Evolutionary conservation across 805 yeast species (phyloP).

Genomic region (Kuraishia hungarica): DNA sequence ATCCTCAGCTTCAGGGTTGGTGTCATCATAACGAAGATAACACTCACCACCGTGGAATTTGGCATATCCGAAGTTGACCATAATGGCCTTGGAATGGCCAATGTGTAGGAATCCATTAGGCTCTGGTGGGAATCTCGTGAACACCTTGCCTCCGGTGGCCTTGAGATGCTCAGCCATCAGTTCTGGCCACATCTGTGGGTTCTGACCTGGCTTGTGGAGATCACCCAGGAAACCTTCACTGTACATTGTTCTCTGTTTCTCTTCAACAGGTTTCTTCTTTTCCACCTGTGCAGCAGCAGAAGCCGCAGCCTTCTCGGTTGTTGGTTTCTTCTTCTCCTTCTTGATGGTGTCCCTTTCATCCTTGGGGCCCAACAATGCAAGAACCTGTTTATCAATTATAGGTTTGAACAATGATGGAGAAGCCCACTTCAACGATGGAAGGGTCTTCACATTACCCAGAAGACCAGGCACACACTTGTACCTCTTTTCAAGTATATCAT

Average conservation of each 20-base stretch:
- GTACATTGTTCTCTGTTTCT: conserved; percentile 65
- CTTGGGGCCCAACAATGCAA: conserved; percentile 79
- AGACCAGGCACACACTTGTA: conserved; percentile 73
- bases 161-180: conserved; percentile 73
- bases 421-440: conserved; percentile 86
- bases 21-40: conserved; percentile 91
- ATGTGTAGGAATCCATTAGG: conserved; percentile 97
- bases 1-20: conserved; percentile 98
- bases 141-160: conserved; percentile 74
- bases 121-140: conserved; percentile 97
- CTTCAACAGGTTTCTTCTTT: conserved; percentile 13
- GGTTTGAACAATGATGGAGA: conserved; percentile 83
- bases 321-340: conserved; percentile 57
- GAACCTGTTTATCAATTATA: conserved; percentile 68
- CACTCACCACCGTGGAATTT: conserved; percentile 80
- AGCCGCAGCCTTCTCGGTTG: conserved; percentile 7
- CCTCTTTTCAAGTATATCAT: conserved; percentile 59
- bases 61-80: conserved; percentile 97
- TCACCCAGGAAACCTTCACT: conserved; percentile 93
- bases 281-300: conserved; percentile 17
- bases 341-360: conserved; percentile 87
- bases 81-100: conserved; percentile 96
- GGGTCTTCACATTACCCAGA: conserved; percentile 65
- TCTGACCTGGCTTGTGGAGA: conserved; percentile 90
- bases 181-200: conserved; percentile 85